These are phyloP conservation scores for Lumnitzera littorea DNA, from an alignment of 345 rosid genomes.

Conservation along the genomic window DNA sequence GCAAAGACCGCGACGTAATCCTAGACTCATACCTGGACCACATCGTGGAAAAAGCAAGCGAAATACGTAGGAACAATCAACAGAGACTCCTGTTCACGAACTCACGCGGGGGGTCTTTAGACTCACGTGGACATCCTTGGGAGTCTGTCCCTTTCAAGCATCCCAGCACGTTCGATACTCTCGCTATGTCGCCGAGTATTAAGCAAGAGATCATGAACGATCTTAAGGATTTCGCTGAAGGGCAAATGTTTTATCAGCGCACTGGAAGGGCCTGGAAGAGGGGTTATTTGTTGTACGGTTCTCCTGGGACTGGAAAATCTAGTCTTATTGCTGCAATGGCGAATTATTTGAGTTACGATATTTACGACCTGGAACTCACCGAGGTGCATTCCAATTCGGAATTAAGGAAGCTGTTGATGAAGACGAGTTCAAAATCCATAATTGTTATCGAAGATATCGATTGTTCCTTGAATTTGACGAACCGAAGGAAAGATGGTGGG, in stretches of 20 bases:
- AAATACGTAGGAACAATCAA: slow-evolving; percentile 61
- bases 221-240: slow-evolving; percentile 55
- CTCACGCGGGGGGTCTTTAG: slow-evolving; percentile 80
- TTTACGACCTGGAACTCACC: slow-evolving; percentile 88
- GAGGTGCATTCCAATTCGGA: slow-evolving; percentile 92
- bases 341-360: slow-evolving; percentile 77
- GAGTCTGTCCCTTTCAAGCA: slow-evolving; percentile 94
- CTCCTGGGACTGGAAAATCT: slow-evolving; percentile 95
- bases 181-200: slow-evolving; percentile 75
- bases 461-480: slow-evolving; percentile 68
- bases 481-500: slow-evolving; percentile 36
- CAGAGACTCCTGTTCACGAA: slow-evolving; percentile 78
- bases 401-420: slow-evolving; percentile 74
- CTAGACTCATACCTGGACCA: slow-evolving; percentile 61
- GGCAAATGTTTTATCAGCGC: slow-evolving; percentile 65
- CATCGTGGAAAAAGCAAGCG: slow-evolving; percentile 75
- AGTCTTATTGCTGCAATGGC: slow-evolving; percentile 99
- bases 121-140: slow-evolving; percentile 94
- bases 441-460: slow-evolving; percentile 94
- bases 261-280: slow-evolving; percentile 97
- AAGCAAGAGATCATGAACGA: slow-evolving; percentile 63
- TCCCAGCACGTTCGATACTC: slow-evolving; percentile 83
- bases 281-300: slow-evolving; percentile 82
- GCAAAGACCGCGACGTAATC: slow-evolving; percentile 49
- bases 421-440: slow-evolving; percentile 83